These are phyloP conservation scores for Manihot esculenta DNA, from an alignment of 441 rosid genomes.

Conservation along the genomic window DNA sequence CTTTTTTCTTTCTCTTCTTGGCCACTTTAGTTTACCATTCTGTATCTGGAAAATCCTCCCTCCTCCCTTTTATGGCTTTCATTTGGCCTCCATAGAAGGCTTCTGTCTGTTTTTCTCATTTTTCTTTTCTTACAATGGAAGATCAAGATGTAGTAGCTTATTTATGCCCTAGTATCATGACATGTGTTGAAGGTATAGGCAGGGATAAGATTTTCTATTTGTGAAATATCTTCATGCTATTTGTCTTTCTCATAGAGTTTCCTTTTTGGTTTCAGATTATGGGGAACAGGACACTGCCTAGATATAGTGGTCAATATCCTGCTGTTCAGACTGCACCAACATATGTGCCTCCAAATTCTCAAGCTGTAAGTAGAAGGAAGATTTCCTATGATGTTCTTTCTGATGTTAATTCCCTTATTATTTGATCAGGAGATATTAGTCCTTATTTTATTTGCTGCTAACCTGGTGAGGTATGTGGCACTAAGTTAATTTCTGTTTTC, in stretches of 20 bases:
- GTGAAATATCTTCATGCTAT: constrained; percentile 4
- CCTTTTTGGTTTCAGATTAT: constrained; percentile 34
- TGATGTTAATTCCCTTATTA: constrained; percentile 7
- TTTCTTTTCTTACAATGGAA: not conserved
- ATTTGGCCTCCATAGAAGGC: too few species aligned
- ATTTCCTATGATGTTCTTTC: not conserved
- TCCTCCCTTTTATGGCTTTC: too few species aligned
- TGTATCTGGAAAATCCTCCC: too few species aligned
- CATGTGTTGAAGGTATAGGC: not conserved
- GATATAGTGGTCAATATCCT: constrained; percentile 62
- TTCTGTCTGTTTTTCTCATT: too few species aligned
- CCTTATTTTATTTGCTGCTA: not conserved
- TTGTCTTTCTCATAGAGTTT: constrained; percentile 23
- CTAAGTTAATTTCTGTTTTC: constrained; percentile 25
- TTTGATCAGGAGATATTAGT: not conserved
- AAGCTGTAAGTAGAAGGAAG: constrained; percentile 43
- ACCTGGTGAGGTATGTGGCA: constrained; percentile 18
- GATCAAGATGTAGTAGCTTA: not conserved
- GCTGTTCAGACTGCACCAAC: constrained; percentile 57
- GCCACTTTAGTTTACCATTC: not conserved
- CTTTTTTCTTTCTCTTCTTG: not conserved
- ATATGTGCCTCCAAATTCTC: constrained; percentile 57
- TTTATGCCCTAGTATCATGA: not conserved
- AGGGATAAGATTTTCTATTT: not conserved
- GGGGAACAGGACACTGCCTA: constrained; percentile 52